Conservation (phyloP, 2,329 filamentous ascomycete species). For the Phaeosphaeria sp. region DNA sequence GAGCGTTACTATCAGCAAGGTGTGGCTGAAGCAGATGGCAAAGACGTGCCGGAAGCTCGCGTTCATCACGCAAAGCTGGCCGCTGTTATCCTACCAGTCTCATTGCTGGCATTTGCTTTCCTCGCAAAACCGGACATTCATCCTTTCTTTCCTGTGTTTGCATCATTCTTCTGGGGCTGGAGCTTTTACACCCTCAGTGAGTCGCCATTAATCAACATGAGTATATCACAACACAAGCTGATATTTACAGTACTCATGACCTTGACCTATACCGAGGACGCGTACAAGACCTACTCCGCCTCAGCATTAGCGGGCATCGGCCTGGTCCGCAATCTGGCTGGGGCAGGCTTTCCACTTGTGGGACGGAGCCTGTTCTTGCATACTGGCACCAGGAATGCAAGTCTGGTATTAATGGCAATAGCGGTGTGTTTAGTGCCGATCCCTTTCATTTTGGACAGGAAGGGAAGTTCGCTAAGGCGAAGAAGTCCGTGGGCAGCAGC, state of each 20-base stretch:
- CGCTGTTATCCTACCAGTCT: constrained; percentile 45
- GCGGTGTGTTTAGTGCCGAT: constrained; percentile 40
- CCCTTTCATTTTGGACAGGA: constrained; percentile 43
- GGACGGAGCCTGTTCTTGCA: constrained; percentile 39
- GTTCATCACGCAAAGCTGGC: constrained; percentile 51
- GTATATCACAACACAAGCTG: neutral
- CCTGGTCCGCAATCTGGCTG: constrained; percentile 47
- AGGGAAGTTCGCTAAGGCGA: constrained; percentile 42
- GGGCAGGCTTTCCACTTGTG: constrained; percentile 42
- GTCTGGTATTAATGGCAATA: constrained; percentile 35
- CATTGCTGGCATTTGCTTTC: constrained; percentile 48
- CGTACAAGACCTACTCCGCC: constrained; percentile 55
- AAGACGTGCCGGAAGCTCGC: constrained; percentile 53
- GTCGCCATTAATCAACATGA: neutral
- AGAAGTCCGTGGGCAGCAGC: constrained; percentile 50
- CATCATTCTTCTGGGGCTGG: constrained; percentile 58
- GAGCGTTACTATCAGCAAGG: constrained; percentile 51
- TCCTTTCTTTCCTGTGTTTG: constrained; percentile 57
- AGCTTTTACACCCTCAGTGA: constrained; percentile 57
- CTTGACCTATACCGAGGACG: constrained; percentile 58
- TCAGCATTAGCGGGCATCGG: constrained; percentile 52
- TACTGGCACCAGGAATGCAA: constrained; percentile 40
- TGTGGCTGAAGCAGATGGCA: constrained; percentile 39
- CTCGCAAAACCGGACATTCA: constrained; percentile 34
- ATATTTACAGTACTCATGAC: constrained; percentile 51